Base-by-base conservation (phyloP, 2,329 filamentous ascomycete genomes). In the Juglanconis oblonga region DNA sequence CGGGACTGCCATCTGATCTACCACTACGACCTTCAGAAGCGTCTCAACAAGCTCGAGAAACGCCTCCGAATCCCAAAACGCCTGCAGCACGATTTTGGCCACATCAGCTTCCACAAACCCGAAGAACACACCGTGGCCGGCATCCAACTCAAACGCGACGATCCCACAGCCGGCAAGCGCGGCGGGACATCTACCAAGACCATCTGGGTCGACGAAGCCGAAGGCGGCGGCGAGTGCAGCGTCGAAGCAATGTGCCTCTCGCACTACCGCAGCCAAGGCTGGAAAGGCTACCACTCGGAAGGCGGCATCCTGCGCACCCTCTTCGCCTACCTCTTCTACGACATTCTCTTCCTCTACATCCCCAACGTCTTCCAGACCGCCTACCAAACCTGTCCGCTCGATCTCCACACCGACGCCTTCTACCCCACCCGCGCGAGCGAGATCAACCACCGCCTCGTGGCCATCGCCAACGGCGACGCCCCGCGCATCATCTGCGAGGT, bases 321-420 rank as follows among this genome's bases (percentile, higher is more conserved):
- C 32, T 93, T 93, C 73, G 89, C 87, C 13, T 94, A 95, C 70
- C 84, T 99, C 17, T 97, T 98, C 78, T 95, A 88, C 77, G 94
- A 99, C 73, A 85, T 98, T 31, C 79, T 99, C 6, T 98, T 98
- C 75, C 81, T 92, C 32, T 97, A 96, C 73, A 85, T 98, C 5
- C 94, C 95, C 32, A 97, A 98, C 67, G 94, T 99, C 58, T 99
- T 99, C 73, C 94, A 98, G 72, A 99, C 95, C 5, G 86, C 89
- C 1, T 99, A 91, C 71, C 95, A 99, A 74, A 96, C 92, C 0
- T 97, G 92, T 69, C 95, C 95, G 1, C 78, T 99, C 3, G 95
- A 99, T 72, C 78, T 99, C 5, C 90, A 96, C 71, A 97, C 93
- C 0, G 95, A 99, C 71, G 87, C 90, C 3, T 99, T 99, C 77